A percentile compares a stretch with the other conserved stretches of the same genome.
These are phyloP conservation scores for Noccaea bulbosa DNA, from an alignment of 345 rosid genomes.

Conservation along the genomic window DNA sequence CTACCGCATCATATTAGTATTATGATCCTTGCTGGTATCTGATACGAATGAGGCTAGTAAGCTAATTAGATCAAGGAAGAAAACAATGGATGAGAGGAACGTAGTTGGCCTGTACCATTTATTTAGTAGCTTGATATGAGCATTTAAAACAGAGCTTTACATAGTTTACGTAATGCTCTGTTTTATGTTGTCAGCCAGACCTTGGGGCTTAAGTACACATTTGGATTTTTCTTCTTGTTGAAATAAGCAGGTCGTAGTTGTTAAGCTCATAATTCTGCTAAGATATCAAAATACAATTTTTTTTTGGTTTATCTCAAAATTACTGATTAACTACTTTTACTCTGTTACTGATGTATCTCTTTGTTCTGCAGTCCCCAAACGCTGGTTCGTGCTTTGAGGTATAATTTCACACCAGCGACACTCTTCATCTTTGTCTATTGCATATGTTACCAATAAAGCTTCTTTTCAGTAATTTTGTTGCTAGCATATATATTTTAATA, in stretches of 20 bases:
- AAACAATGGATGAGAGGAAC: conserved; percentile 2
- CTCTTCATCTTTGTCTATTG: conserved; percentile 18
- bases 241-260: conserved; percentile 7
- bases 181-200: conserved; percentile 9
- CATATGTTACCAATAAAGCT: conserved; percentile 2
- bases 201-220: neutral
- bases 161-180: neutral
- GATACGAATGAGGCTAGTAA: conserved; percentile 10
- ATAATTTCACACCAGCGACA: conserved; percentile 30
- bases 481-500: conserved; percentile 11
- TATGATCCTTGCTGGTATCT: conserved; percentile 14
- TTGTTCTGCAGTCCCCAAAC: conserved; percentile 91
- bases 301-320: conserved; percentile 3
- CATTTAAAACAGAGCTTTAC: neutral
- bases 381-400: conserved; percentile 98
- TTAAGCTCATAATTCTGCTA: conserved; percentile 17
- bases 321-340: conserved; percentile 16
- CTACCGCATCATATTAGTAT: conserved; percentile 17
- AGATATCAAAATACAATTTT: conserved; percentile 18
- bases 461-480: conserved; percentile 14
- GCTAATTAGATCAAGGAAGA: conserved; percentile 19
- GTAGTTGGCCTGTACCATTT: conserved; percentile 13
- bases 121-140: conserved; percentile 14
- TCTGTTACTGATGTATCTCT: conserved; percentile 36
- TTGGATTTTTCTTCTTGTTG: conserved; percentile 7